Evolutionary conservation across 345 rosid genomes (phyloP).

Genomic region (Corchorus capsularis): DNA sequence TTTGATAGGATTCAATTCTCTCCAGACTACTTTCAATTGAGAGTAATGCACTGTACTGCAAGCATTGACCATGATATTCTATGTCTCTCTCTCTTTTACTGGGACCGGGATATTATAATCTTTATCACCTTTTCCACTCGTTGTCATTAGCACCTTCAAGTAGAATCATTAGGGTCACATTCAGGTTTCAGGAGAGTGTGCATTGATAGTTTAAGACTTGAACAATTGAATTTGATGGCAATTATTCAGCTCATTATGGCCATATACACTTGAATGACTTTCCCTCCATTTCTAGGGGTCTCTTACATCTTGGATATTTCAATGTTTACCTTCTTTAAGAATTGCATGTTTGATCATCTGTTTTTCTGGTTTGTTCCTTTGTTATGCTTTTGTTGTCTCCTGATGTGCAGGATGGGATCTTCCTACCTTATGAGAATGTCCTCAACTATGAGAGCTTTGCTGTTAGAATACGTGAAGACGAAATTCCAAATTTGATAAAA

Average conservation of each 20-base stretch:
- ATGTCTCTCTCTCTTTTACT: neutral
- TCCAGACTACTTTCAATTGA: neutral
- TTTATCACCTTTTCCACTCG: neutral
- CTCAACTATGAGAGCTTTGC: conserved; percentile 96
- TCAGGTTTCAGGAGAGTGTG: conserved; percentile 5
- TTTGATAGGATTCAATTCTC: neutral
- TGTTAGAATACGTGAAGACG: conserved; percentile 77
- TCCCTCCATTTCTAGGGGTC: neutral
- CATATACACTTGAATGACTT: neutral
- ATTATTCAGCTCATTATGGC: neutral
- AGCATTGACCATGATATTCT: neutral
- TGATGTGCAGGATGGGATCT: conserved; percentile 80
- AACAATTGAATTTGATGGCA: neutral
- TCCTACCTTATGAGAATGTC: conserved; percentile 89
- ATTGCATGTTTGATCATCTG: neutral
- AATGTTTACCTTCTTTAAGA: neutral
- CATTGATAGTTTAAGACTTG: neutral
- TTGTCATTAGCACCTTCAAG: neutral
- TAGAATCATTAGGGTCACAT: neutral
- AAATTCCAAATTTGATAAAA: conserved; percentile 81
- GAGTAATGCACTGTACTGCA: neutral
- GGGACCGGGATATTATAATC: neutral
- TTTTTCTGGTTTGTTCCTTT: neutral
- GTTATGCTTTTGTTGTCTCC: conserved; percentile 25
- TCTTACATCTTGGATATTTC: neutral